Conservation (phyloP, 1,139 yeast species). For the Suhomyces coccinellae region DNA sequence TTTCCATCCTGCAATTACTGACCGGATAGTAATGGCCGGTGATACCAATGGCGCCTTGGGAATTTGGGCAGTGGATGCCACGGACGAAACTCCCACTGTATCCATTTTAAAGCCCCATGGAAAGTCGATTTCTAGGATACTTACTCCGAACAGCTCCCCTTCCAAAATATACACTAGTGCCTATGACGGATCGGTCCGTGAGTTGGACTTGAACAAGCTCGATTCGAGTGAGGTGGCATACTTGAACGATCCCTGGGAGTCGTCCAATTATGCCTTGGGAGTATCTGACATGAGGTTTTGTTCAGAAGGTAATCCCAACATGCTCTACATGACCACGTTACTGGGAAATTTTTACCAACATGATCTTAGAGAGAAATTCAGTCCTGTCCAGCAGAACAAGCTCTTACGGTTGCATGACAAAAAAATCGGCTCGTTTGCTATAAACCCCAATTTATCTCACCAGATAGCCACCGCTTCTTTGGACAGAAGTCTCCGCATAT, state of each 20-base stretch:
- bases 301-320: conserved; percentile 44
- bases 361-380: conserved; percentile 58
- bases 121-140: conserved; percentile 64
- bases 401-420: conserved; percentile 74
- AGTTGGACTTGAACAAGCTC: conserved; percentile 63
- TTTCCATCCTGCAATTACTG: conserved; percentile 71
- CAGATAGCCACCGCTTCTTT: conserved; percentile 85
- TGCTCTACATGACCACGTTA: conserved; percentile 71
- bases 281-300: conserved; percentile 60
- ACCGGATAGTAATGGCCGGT: conserved; percentile 75
- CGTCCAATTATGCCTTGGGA: conserved; percentile 46
- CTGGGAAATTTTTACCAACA: conserved; percentile 73
- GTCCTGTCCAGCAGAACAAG: conserved; percentile 28
- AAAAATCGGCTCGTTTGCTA: conserved; percentile 84
- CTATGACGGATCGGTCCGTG: conserved; percentile 84
- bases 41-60: conserved; percentile 85
- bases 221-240: conserved; percentile 58
- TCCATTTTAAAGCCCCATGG: conserved; percentile 74
- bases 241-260: conserved; percentile 50
- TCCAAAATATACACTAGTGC: conserved; percentile 67
- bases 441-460: conserved; percentile 60
- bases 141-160: conserved; percentile 51
- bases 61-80: conserved; percentile 73
- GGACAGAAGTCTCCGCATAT: conserved; percentile 77
- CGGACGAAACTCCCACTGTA: conserved; percentile 48